Percentiles rank a stretch among this genome's conserved stretches.
phyloP scores from a whole-genome alignment of 192 early-diverging fungal species.

The Phycomyces blakesleeanus region DNA sequence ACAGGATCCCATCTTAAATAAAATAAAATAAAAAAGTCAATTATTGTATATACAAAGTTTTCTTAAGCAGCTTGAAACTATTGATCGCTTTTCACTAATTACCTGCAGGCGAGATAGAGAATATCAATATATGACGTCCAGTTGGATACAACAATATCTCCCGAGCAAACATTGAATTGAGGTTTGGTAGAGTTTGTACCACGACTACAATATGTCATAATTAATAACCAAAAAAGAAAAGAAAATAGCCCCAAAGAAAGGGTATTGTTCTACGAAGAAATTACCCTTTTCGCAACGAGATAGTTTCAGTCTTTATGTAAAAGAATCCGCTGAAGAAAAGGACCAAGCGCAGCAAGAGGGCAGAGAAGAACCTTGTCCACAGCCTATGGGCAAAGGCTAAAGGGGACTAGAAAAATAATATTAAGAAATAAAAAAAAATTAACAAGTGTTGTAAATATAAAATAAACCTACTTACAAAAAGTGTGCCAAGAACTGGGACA shows the following conservation, averaged over 20 bases:
- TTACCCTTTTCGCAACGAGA: slow-evolving; percentile 63
- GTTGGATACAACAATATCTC: slow-evolving; percentile 79
- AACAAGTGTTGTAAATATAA: too few species aligned
- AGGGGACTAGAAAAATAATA: slow-evolving; percentile 9
- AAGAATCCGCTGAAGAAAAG: slow-evolving; percentile 74
- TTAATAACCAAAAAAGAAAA: too few species aligned
- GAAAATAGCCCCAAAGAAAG: background rate
- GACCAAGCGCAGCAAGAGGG: slow-evolving; percentile 49
- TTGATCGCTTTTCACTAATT: background rate
- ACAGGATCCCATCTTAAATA: slow-evolving; percentile 54
- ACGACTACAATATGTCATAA: slow-evolving; percentile 11
- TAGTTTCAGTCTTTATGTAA: slow-evolving; percentile 58
- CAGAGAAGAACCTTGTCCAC: slow-evolving; percentile 35
- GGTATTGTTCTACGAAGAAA: background rate
- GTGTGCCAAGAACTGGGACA: slow-evolving; percentile 40
- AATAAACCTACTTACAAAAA: slow-evolving; percentile 36
- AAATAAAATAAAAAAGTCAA: background rate
- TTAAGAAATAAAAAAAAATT: too few species aligned
- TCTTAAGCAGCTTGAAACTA: background rate
- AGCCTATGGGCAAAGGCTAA: slow-evolving; percentile 29
- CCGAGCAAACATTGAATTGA: slow-evolving; percentile 38
- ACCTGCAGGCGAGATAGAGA: slow-evolving; percentile 66
- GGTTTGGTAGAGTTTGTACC: slow-evolving; percentile 25
- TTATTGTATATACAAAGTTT: background rate
- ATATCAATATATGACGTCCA: slow-evolving; percentile 83